These are phyloP conservation scores for Populus ilicifolia DNA, from an alignment of 345 rosid genomes.

Conservation along the genomic window DNA sequence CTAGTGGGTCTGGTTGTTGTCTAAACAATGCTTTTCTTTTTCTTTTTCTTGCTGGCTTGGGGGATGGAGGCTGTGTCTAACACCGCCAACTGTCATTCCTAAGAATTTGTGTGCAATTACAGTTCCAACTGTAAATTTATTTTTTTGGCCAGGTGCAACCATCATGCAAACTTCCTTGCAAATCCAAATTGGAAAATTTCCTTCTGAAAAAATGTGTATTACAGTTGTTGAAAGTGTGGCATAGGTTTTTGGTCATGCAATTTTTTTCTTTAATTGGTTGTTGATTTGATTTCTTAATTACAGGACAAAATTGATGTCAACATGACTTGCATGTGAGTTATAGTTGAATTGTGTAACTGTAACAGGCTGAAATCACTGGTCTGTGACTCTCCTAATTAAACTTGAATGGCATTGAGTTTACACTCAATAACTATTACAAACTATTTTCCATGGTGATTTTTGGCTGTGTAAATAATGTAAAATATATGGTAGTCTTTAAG, in stretches of 20 bases:
- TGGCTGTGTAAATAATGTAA: not conserved
- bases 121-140: not conserved
- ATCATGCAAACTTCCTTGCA: not conserved
- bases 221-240: not conserved
- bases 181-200: not conserved
- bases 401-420: not conserved
- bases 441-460: not conserved
- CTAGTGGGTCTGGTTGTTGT: not conserved
- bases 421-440: not conserved
- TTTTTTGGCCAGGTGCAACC: not conserved
- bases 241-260: not conserved
- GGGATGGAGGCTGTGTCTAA: not conserved
- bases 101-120: not conserved
- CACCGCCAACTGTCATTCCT: not conserved
- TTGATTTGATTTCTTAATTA: not conserved
- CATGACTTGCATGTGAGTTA: not conserved
- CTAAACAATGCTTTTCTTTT: not conserved
- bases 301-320: not conserved
- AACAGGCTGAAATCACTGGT: not conserved
- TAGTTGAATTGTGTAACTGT: not conserved
- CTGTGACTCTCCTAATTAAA: not conserved
- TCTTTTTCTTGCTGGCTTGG: not conserved
- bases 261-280: not conserved
- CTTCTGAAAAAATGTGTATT: not conserved
- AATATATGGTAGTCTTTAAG: too few relatives aligned